These are phyloP conservation scores for Gaeumannomyces sp. DNA, from an alignment of 2,329 filamentous ascomycete species.

Conservation along the genomic window DNA sequence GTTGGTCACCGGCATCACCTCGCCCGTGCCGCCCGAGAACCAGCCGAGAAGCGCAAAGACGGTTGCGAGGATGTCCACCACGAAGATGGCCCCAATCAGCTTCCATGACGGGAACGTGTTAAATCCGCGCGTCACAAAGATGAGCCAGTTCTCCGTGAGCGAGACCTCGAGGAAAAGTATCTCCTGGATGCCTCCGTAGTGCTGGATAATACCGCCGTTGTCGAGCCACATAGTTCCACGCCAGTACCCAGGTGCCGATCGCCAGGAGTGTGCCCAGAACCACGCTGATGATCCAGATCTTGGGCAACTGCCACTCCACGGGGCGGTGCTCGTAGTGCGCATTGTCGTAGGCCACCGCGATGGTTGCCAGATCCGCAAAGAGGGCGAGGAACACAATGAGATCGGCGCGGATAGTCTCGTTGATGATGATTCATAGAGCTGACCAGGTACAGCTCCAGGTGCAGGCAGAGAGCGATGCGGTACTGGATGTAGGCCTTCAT, in stretches of 20 bases:
- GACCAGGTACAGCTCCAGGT: conserved; percentile 70
- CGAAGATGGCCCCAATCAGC: conserved; percentile 62
- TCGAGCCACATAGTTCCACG: conserved; percentile 63
- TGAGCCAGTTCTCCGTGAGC: conserved; percentile 71
- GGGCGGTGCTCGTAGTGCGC: conserved; percentile 69
- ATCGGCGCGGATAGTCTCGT: conserved; percentile 66
- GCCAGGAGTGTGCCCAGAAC: conserved; percentile 64
- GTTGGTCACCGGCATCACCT: conserved; percentile 23
- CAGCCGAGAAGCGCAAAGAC: conserved; percentile 72
- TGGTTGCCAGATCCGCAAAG: conserved; percentile 73
- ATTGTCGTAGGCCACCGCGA: conserved; percentile 74
- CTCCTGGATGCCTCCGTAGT: conserved; percentile 68
- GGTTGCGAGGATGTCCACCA: conserved; percentile 65
- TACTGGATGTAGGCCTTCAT: conserved; percentile 76
- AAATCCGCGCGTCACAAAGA: conserved; percentile 69
- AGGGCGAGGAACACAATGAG: conserved; percentile 75
- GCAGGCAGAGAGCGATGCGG: conserved; percentile 68
- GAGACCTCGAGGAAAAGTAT: conserved; percentile 70
- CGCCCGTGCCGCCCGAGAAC: conserved; percentile 49
- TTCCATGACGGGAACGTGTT: conserved; percentile 71
- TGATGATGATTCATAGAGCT: conserved; percentile 37
- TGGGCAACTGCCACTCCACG: conserved; percentile 74
- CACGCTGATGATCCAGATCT: conserved; percentile 73
- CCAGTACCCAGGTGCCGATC: conserved; percentile 64
- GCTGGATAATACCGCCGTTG: conserved; percentile 67